Percentiles rank a stretch among this genome's conserved stretches.
phyloP scores from a whole-genome alignment of 2,329 filamentous ascomycete species.

The Aspergillus flavus region DNA sequence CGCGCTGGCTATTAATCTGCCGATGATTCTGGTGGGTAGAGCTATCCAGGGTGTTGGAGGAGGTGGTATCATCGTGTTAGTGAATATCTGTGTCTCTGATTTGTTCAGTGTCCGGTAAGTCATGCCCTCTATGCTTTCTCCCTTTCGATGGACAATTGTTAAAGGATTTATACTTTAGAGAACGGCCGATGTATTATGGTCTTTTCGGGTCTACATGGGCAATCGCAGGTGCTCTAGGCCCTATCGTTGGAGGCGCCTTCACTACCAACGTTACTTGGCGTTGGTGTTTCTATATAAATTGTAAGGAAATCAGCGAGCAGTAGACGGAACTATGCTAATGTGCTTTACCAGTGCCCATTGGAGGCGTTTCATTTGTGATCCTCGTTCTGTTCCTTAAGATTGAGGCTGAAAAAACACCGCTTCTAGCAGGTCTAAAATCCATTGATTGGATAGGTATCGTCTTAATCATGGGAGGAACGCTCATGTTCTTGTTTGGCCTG shows the following conservation, averaged over 20 bases:
- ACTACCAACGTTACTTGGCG: constrained; percentile 62
- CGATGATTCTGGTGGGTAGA: constrained; percentile 64
- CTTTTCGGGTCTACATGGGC: constrained; percentile 66
- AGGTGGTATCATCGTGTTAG: constrained; percentile 65
- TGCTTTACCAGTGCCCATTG: constrained; percentile 53
- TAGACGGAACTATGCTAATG: constrained; percentile 12
- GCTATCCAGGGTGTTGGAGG: constrained; percentile 66
- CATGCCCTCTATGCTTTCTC: background rate
- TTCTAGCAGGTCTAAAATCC: constrained; percentile 59
- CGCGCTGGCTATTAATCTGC: constrained; percentile 59
- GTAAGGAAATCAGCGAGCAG: constrained; percentile 24
- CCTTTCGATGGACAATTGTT: constrained; percentile 1
- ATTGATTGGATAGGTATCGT: constrained; percentile 68
- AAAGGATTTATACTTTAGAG: constrained; percentile 31
- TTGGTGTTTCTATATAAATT: constrained; percentile 65
- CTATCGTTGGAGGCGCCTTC: constrained; percentile 63
- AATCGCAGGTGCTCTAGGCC: constrained; percentile 61
- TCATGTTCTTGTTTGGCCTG: constrained; percentile 85
- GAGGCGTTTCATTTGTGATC: constrained; percentile 61
- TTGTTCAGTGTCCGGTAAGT: constrained; percentile 61
- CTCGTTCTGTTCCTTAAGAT: constrained; percentile 63
- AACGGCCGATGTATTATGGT: constrained; percentile 63
- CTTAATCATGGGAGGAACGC: constrained; percentile 71
- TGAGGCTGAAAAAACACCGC: constrained; percentile 62
- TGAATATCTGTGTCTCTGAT: constrained; percentile 66